Base-by-base conservation (phyloP, 2,329 filamentous ascomycete genomes). In the Hypomyces perniciosus region DNA sequence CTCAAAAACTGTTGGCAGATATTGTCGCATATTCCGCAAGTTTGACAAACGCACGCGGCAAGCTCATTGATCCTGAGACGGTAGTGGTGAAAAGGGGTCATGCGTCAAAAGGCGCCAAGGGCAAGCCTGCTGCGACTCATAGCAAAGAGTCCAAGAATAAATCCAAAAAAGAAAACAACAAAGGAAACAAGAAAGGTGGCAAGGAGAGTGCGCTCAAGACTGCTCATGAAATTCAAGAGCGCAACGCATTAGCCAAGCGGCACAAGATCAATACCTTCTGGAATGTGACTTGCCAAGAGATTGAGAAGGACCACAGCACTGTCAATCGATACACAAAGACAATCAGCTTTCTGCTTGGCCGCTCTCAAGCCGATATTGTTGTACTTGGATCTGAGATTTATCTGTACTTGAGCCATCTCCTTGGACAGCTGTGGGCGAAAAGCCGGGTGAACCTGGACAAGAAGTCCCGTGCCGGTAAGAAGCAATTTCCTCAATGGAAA, bases 21-120 rank as follows among this genome's bases (percentile, higher is more conserved):
- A 86, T 86, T 66, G 75, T 76, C 29, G 72, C 75, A 1, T 90
- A 90, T 62, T 83, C 86, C 2, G 83, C 82, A 9, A 88, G 84
- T 64, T 71, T 90, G 43, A 86, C 83, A 0, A 84, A 83, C 51
- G 73, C 80, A 0, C 71, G 75, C 2, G 84, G 84, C 3, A 86
- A 82, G 56, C 71, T 70, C 2, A 72, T 88, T 5, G 74, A 85
- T 27, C 83, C 83, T 0, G 83, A 88, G 61, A 79, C 72, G 4
- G 78, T 89, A 44, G 76, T 84, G 1, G 74, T 79, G 20, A 53
- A 59, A n/a, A 48, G 54, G 58, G 41, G 47, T 12, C 41, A 4
- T 6, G n/a, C 8, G n/a, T 35, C 35, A 27, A 56, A 56, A 51
- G 53, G 26, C 13, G 1, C 8, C 52, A 56, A 46, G 5, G 44